A percentile compares a stretch with the other conserved stretches of the same genome.
Conservation (phyloP, 805 yeast species). For the Ogataea ramenticola region DNA sequence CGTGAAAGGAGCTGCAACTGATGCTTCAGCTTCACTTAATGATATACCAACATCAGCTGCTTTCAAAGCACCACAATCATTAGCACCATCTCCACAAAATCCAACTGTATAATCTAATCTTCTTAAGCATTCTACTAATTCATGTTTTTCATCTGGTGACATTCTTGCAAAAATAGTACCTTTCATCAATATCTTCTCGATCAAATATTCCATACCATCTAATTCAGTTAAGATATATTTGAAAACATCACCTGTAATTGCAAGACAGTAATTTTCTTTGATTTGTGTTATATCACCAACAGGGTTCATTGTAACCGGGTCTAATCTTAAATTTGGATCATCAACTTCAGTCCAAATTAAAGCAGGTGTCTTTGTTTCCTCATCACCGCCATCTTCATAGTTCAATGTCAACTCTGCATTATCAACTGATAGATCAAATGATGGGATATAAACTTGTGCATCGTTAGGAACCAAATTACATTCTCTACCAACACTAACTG, state of each 20-base stretch:
- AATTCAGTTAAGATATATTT: constrained; percentile 60
- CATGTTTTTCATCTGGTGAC: constrained; percentile 99
- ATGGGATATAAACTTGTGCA: constrained; percentile 54
- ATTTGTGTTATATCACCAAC: constrained; percentile 16
- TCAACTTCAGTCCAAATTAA: constrained; percentile 66
- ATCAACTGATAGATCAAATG: constrained; percentile 19
- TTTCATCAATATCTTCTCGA: constrained; percentile 56
- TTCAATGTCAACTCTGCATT: neutral
- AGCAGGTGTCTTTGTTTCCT: constrained; percentile 13
- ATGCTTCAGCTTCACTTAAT: constrained; percentile 94
- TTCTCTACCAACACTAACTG: constrained; percentile 86
- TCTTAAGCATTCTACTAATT: constrained; percentile 82
- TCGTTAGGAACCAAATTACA: constrained; percentile 54
- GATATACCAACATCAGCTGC: constrained; percentile 98
- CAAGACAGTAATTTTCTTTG: constrained; percentile 51
- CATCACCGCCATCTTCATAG: constrained; percentile 7
- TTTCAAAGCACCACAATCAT: constrained; percentile 96
- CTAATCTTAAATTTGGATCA: constrained; percentile 48
- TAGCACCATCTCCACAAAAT: constrained; percentile 99
- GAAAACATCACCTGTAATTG: constrained; percentile 91
- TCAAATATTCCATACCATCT: constrained; percentile 29
- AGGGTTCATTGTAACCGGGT: constrained; percentile 56
- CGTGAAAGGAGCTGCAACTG: constrained; percentile 98
- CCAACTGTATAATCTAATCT: constrained; percentile 86
- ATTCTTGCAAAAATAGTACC: constrained; percentile 86